These are phyloP conservation scores for Fusarium foetens DNA, from an alignment of 2,329 filamentous ascomycete genomes.

Conservation along the genomic window DNA sequence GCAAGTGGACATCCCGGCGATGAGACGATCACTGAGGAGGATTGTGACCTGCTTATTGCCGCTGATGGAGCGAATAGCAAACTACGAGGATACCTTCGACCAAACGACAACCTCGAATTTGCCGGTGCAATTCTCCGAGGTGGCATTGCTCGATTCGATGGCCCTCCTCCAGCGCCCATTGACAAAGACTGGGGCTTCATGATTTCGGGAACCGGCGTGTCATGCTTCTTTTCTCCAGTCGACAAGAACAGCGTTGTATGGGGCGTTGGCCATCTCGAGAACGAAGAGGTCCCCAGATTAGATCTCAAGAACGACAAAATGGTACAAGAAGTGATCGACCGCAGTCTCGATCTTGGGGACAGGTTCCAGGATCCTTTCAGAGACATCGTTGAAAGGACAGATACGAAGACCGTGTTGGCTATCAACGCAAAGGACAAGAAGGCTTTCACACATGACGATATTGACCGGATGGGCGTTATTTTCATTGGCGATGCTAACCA, in stretches of 20 bases:
- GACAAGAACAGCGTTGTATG: constrained; percentile 55
- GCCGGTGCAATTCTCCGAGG: constrained; percentile 53
- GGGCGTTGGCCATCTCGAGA: constrained; percentile 52
- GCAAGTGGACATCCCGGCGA: not conserved
- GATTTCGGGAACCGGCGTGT: constrained; percentile 51
- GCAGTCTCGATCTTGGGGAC: constrained; percentile 48
- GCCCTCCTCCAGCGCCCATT: constrained; percentile 47
- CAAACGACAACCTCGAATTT: constrained; percentile 53
- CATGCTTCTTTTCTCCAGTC: constrained; percentile 58
- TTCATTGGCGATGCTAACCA: constrained; percentile 64
- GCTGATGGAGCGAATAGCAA: constrained; percentile 58
- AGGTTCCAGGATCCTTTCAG: constrained; percentile 53
- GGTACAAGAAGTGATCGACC: constrained; percentile 45
- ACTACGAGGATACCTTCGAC: constrained; percentile 52
- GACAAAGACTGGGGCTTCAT: constrained; percentile 55
- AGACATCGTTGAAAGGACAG: constrained; percentile 53
- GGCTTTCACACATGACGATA: constrained; percentile 52
- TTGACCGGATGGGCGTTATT: constrained; percentile 46
- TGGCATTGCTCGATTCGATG: constrained; percentile 52
- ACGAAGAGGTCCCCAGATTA: constrained; percentile 18
- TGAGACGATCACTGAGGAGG: constrained; percentile 15
- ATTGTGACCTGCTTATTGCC: constrained; percentile 56
- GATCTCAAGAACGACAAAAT: constrained; percentile 35
- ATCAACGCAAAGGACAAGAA: constrained; percentile 58
- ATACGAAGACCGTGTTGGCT: constrained; percentile 50